phyloP scores from a whole-genome alignment of 2,329 filamentous ascomycete genomes.

The Verticillium nubilum region DNA sequence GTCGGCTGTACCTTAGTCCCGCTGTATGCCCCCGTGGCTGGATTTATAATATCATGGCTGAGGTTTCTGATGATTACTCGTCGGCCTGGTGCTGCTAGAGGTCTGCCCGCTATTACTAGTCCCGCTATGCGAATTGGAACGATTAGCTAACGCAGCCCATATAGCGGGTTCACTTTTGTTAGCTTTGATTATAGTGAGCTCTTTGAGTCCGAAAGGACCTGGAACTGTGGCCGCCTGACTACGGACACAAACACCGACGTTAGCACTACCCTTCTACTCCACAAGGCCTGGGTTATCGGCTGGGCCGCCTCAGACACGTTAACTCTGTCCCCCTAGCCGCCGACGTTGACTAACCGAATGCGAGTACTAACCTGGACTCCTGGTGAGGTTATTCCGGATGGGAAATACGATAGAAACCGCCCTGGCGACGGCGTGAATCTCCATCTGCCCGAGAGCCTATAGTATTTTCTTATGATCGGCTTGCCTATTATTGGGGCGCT shows the following conservation, averaged over 20 bases:
- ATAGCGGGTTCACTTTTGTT: background rate
- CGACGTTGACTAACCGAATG: conserved; percentile 5
- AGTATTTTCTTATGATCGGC: conserved; percentile 4
- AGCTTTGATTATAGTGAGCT: background rate
- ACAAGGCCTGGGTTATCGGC: background rate
- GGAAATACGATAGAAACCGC: background rate
- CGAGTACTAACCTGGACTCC: conserved; percentile 1
- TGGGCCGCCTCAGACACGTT: background rate
- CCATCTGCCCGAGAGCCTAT: background rate
- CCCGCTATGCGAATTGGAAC: background rate
- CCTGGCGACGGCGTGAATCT: background rate
- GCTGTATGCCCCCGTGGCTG: conserved; percentile 6
- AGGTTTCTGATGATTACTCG: background rate
- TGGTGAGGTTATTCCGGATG: conserved; percentile 5
- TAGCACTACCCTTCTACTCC: background rate
- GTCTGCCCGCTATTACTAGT: background rate
- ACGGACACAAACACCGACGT: background rate
- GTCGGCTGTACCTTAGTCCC: conserved; percentile 2
- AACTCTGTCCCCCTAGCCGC: conserved; percentile 4
- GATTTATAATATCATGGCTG: conserved; percentile 5
- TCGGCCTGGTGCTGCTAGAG: conserved; percentile 6
- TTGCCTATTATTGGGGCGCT: conserved; percentile 2
- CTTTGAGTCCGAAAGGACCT: background rate
- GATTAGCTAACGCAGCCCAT: background rate
- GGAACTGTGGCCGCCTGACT: background rate